These are phyloP conservation scores for Phytopythium montanum DNA, from an alignment of 352 stramenopile species.

Conservation along the genomic window DNA sequence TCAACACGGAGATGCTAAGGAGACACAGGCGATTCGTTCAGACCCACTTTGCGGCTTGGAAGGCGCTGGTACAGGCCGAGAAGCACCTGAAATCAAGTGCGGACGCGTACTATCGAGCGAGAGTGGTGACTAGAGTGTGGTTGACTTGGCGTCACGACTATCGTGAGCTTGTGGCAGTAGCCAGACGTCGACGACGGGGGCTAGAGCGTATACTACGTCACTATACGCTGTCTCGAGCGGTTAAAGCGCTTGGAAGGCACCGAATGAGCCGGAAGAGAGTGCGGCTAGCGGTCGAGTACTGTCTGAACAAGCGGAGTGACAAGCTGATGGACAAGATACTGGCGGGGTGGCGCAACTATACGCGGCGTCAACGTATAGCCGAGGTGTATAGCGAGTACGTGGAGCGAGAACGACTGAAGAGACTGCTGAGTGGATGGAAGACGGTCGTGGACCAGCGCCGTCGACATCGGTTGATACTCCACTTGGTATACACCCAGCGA, in stretches of 20 bases:
- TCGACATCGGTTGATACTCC: constrained; percentile 15
- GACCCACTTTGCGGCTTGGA: constrained; percentile 46
- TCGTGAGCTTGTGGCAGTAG: constrained; percentile 9
- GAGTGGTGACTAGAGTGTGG: constrained; percentile 61
- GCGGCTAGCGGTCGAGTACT: constrained; percentile 36
- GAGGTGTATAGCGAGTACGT: constrained; percentile 2
- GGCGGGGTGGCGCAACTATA: constrained; percentile 13
- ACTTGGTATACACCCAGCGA: constrained; percentile 9
- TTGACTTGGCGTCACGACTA: constrained; percentile 55
- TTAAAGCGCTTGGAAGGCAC: constrained; percentile 7
- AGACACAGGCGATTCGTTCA: constrained; percentile 36
- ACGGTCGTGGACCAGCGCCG: constrained; percentile 3
- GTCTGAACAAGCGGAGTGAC: constrained; percentile 27
- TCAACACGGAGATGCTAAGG: constrained; percentile 45
- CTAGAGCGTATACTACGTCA: constrained; percentile 7
- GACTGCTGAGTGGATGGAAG: constrained; percentile 15
- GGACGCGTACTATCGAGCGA: constrained; percentile 38
- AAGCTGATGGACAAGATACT: constrained; percentile 20
- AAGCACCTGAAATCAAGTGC: constrained; percentile 42
- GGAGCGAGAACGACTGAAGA: constrained; percentile 6
- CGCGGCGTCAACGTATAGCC: constrained; percentile 8
- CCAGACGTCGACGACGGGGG: not conserved
- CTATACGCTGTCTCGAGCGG: constrained; percentile 15
- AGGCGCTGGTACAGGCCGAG: constrained; percentile 27
- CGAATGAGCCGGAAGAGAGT: constrained; percentile 20